Base-by-base conservation (phyloP, 2,329 filamentous ascomycete genomes). In the Sporothrix pseudoabietina region DNA sequence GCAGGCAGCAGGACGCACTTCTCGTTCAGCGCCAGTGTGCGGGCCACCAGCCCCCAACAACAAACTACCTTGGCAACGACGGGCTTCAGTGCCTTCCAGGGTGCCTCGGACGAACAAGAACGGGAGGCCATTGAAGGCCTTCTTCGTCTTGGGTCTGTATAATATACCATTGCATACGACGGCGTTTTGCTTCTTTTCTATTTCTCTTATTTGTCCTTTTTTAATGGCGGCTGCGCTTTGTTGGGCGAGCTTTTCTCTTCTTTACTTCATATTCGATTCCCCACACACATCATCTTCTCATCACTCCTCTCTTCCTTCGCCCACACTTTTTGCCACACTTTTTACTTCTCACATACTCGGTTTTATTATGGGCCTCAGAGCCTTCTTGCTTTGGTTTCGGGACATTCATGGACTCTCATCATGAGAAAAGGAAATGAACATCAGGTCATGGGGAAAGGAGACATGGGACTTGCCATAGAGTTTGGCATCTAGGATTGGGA, bases 41-140 rank as follows among this genome's bases (percentile, higher is more conserved):
- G 85, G 85, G 75, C 87, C 84, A 76, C 26, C 49, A 59, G 52
- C 69, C 80, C 85, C 75, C 87, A 85, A 66, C 86, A 85, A 78
- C 82, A 84, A 77, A 81, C 74, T 8, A 39, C 71, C 32, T n/a
- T 63, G 19, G 52, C 73, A 4, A 47, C 71, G 7, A 73, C 83
- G 76, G 81, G 81, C 78, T 85, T 85, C 77, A 82, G 88, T 77
- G 83, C 87, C 80, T 83, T 89, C 78, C 83, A 85, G 74, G 82
- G 86, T 75, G 82, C 87, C 75, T 87, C 89, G 72, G 89, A 91
- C 80, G 87, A 89, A 75, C 91, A 94, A 82, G 93, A 95, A 85
- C 90, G 91, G 78, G 92, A 94, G 82, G 93, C 93, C 72, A 88
- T 94, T 76, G 92, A 94, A 82, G 93, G 92, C 76, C 88, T 95